These are phyloP conservation scores for Alternaria ethzedia DNA, from an alignment of 2,329 filamentous ascomycete species.

Conservation along the genomic window DNA sequence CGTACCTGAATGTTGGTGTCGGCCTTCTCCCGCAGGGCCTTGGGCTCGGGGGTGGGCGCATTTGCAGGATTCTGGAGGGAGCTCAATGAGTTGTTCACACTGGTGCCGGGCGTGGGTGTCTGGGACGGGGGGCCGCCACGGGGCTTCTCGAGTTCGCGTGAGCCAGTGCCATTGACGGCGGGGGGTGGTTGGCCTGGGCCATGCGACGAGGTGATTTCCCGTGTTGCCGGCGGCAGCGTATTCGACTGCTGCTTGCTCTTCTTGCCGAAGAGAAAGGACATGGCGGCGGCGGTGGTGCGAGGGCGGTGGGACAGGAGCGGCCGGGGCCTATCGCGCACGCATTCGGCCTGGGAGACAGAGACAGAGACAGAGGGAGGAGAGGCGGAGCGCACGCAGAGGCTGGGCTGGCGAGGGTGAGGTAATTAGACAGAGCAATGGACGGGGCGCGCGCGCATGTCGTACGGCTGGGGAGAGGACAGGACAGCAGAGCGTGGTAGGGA, in stretches of 20 bases:
- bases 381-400: constrained; percentile 5
- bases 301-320: constrained; percentile 26
- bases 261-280: constrained; percentile 63
- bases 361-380: constrained; percentile 5
- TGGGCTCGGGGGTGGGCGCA: constrained; percentile 68
- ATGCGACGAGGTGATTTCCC: constrained; percentile 64
- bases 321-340: constrained; percentile 37
- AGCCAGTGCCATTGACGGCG: constrained; percentile 51
- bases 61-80: constrained; percentile 66
- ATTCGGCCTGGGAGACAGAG: constrained; percentile 33
- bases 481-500: constrained; percentile 1
- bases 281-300: constrained; percentile 37
- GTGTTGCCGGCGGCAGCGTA: constrained; percentile 60
- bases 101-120: constrained; percentile 77
- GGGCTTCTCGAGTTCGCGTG: constrained; percentile 51
- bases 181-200: constrained; percentile 54
- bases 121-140: constrained; percentile 29
- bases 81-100: constrained; percentile 69
- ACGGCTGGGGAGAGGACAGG: not conserved
- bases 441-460: constrained; percentile 22
- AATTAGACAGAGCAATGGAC: constrained; percentile 8
- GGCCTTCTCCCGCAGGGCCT: constrained; percentile 63
- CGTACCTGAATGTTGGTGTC: constrained; percentile 63
- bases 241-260: constrained; percentile 49
- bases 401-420: constrained; percentile 6